Conservation (phyloP, 2,329 filamentous ascomycete genomes). For the Paraphoma chrysanthemicola region DNA sequence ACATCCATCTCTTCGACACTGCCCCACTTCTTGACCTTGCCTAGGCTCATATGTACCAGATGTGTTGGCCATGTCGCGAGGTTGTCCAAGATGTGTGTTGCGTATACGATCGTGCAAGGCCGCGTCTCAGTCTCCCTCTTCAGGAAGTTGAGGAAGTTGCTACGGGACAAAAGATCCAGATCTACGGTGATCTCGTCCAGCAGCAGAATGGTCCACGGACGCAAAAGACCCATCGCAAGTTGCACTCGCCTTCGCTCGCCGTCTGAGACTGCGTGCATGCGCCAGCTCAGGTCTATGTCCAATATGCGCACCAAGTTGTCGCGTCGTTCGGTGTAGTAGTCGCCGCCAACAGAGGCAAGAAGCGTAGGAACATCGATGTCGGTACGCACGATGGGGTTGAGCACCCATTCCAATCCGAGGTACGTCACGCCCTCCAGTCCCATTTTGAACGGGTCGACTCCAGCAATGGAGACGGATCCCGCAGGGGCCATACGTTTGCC, state of each 20-base stretch:
- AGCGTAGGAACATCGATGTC: slow-evolving; percentile 93
- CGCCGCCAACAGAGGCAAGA: slow-evolving; percentile 82
- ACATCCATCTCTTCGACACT: slow-evolving; percentile 67
- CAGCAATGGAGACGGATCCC: slow-evolving; percentile 76
- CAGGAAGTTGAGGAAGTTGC: slow-evolving; percentile 85
- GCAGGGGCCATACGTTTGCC: slow-evolving; percentile 91
- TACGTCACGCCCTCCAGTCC: slow-evolving; percentile 94
- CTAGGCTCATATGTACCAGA: slow-evolving; percentile 93
- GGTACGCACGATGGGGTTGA: slow-evolving; percentile 93
- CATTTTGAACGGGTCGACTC: slow-evolving; percentile 89
- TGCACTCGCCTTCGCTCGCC: slow-evolving; percentile 92
- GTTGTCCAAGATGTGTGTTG: slow-evolving; percentile 96
- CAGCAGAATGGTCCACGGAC: slow-evolving; percentile 89
- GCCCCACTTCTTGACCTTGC: slow-evolving; percentile 87
- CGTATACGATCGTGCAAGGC: slow-evolving; percentile 92
- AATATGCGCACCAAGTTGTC: slow-evolving; percentile 88
- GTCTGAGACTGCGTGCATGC: slow-evolving; percentile 94
- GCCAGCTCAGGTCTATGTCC: slow-evolving; percentile 90
- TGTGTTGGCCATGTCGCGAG: slow-evolving; percentile 94
- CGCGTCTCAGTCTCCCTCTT: slow-evolving; percentile 84
- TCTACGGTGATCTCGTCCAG: slow-evolving; percentile 98
- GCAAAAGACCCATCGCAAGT: slow-evolving; percentile 90
- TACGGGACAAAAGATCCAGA: slow-evolving; percentile 83
- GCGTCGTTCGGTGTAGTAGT: slow-evolving; percentile 79
- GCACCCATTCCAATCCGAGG: slow-evolving; percentile 95